Percentiles rank a stretch among this genome's conserved stretches.
These are phyloP conservation scores for Botrytis tulipae DNA, from an alignment of 2,329 filamentous ascomycete genomes.

Conservation along the genomic window DNA sequence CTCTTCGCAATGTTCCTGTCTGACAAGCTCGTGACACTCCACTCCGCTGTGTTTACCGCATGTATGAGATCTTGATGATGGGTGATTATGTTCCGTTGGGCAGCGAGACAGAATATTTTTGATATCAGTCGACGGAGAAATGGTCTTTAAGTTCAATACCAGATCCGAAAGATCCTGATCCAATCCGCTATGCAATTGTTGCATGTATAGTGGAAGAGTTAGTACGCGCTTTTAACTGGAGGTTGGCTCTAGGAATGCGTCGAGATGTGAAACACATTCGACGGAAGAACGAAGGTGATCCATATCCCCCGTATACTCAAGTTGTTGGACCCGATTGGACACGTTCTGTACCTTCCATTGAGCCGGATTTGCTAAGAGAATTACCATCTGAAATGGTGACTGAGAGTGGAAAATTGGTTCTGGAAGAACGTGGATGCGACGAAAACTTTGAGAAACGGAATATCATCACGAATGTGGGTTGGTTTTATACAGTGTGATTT, in stretches of 20 bases:
- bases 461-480: background rate
- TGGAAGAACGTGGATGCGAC: background rate
- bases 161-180: background rate
- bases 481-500: background rate
- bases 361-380: background rate
- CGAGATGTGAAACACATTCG: background rate
- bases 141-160: background rate
- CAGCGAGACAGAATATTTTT: background rate
- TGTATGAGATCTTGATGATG: background rate
- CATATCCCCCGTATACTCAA: background rate
- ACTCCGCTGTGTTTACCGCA: background rate
- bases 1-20: background rate
- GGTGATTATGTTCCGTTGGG: background rate
- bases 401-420: background rate
- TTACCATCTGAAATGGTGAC: background rate
- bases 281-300: background rate
- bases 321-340: background rate
- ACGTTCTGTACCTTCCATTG: background rate
- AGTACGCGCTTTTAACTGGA: conserved; percentile 5
- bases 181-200: background rate
- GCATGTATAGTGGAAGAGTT: conserved; percentile 8
- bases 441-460: background rate
- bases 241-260: conserved; percentile 1
- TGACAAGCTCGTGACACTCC: background rate
- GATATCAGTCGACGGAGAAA: background rate